Percentiles rank a stretch among this genome's conserved stretches.
phyloP scores from a whole-genome alignment of 2,329 filamentous ascomycete genomes.

The Escovopsis sp. region DNA sequence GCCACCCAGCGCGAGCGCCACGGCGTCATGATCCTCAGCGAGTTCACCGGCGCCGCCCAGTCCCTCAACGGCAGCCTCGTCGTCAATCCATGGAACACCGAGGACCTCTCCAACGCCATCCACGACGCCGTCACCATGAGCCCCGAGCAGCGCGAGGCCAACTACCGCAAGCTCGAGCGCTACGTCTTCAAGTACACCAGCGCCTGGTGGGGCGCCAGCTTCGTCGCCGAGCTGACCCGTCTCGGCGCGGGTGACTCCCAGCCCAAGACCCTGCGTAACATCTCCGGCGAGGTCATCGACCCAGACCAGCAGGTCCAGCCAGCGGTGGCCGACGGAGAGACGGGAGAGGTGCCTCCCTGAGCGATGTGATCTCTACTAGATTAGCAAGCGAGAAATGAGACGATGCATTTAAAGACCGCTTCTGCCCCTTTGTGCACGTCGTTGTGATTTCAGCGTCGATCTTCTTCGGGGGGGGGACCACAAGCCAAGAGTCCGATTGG shows the following conservation, averaged over 20 bases:
- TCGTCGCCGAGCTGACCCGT: constrained; percentile 66
- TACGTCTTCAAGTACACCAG: constrained; percentile 98
- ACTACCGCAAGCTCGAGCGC: constrained; percentile 82
- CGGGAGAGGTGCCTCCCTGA: constrained; percentile 6
- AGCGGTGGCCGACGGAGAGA: constrained; percentile 11
- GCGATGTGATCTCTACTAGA: not conserved
- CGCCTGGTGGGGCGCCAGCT: constrained; percentile 91
- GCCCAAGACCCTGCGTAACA: constrained; percentile 25
- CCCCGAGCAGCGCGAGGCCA: constrained; percentile 68
- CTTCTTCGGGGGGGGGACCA: no score
- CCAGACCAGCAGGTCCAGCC: constrained; percentile 15
- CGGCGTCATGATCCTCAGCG: constrained; percentile 86
- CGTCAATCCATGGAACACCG: constrained; percentile 97
- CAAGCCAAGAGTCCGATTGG: no score
- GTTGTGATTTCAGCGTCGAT: no score
- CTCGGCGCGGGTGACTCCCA: constrained; percentile 25
- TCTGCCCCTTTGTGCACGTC: no score
- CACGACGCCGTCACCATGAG: constrained; percentile 96
- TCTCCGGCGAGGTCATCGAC: constrained; percentile 23
- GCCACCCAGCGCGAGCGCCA: constrained; percentile 82
- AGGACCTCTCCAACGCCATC: constrained; percentile 83
- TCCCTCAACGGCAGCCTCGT: constrained; percentile 86
- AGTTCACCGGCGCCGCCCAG: constrained; percentile 92
- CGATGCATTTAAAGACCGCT: no score
- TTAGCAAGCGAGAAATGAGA: no score